Percentiles rank a stretch among this genome's conserved stretches.
These are phyloP conservation scores for Psilocybe cubensis DNA, from an alignment of 768 basidiomycete genomes.

Conservation along the genomic window DNA sequence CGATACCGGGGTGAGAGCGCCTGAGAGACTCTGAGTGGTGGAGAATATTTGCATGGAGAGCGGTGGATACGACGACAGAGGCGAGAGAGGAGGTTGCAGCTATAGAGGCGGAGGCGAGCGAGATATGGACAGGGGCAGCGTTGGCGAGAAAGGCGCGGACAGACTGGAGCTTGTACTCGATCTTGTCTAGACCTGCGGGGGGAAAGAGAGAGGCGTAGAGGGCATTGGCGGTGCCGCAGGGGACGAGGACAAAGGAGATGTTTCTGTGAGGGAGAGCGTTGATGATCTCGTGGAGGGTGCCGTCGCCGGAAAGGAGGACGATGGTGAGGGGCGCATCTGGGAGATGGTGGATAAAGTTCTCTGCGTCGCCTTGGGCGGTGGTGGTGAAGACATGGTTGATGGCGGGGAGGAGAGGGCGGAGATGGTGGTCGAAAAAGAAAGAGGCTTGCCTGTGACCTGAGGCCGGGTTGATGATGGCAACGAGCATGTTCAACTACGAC, in stretches of 20 bases:
- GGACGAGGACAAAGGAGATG: conserved; percentile 58
- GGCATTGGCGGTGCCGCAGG: conserved; percentile 93
- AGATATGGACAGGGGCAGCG: conserved; percentile 43
- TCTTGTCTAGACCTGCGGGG: conserved; percentile 30
- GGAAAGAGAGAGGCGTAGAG: conserved; percentile 81
- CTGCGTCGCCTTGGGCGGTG: conserved; percentile 56
- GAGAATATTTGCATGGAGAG: conserved; percentile 82
- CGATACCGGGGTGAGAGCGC: conserved; percentile 74
- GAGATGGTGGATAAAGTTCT: conserved; percentile 39
- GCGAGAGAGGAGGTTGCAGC: conserved; percentile 42
- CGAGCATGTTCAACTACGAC: conserved; percentile 14
- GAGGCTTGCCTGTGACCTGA: conserved; percentile 64
- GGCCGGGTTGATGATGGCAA: conserved; percentile 75
- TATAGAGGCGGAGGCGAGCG: conserved; percentile 57
- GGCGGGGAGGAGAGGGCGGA: conserved; percentile 64
- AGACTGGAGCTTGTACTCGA: conserved; percentile 55
- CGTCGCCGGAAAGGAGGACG: conserved; percentile 84
- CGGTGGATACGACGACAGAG: conserved; percentile 87
- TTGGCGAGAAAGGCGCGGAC: conserved; percentile 52
- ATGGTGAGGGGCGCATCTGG: conserved; percentile 44
- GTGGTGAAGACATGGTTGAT: conserved; percentile 52
- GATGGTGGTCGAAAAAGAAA: conserved; percentile 58
- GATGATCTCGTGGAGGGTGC: conserved; percentile 89
- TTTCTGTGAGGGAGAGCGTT: conserved; percentile 50
- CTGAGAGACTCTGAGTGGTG: conserved; percentile 74